phyloP scores from a whole-genome alignment of 73 alveolate species.

The Stentor coeruleus region DNA sequence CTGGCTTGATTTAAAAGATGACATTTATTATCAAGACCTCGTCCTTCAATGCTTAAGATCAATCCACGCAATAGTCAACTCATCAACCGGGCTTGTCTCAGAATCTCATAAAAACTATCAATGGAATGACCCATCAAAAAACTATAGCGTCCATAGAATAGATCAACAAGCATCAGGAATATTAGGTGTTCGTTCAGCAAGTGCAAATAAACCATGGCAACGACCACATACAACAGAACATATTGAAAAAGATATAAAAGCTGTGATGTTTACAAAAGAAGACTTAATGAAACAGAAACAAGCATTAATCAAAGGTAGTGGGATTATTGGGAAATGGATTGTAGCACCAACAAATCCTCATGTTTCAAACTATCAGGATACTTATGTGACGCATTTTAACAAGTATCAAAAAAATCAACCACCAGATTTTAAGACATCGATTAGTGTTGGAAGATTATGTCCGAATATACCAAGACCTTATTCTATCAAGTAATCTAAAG shows the following conservation, averaged over 20 bases:
- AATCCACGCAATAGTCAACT: neutral
- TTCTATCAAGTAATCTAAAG: neutral
- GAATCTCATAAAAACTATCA: neutral
- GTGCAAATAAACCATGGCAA: constrained; percentile 16
- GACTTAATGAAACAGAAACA: constrained; percentile 18
- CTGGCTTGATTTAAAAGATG: constrained; percentile 21
- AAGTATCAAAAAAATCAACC: neutral
- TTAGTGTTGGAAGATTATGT: neutral
- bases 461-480: neutral
- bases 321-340: constrained; percentile 16
- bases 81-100: constrained; percentile 1
- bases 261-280: constrained; percentile 24
- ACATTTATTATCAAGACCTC: neutral
- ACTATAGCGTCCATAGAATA: neutral
- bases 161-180: constrained; percentile 6
- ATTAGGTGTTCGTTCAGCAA: neutral
- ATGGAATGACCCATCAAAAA: constrained; percentile 19
- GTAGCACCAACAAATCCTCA: constrained; percentile 26
- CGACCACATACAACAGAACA: constrained; percentile 2
- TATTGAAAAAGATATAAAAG: neutral
- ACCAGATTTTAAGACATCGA: neutral
- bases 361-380: constrained; percentile 15
- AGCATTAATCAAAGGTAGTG: neutral
- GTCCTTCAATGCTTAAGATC: constrained; percentile 19
- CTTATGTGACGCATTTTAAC: constrained; percentile 12